Conservation (phyloP, 768 basidiomycete species). For the Amylocystis lapponica region DNA sequence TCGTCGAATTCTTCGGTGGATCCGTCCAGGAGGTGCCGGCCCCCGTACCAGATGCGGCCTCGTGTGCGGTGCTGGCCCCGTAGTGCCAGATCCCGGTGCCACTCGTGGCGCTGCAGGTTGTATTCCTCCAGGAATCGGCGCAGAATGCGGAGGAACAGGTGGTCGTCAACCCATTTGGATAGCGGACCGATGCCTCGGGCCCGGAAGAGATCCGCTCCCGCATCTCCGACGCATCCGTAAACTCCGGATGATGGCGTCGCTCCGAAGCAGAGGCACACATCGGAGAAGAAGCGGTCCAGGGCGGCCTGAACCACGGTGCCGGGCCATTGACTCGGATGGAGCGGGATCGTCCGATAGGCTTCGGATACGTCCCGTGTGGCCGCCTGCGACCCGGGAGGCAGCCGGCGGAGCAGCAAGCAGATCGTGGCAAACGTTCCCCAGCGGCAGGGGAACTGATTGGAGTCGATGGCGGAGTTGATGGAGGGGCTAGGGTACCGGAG, state of each 20-base stretch:
- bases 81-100: background rate
- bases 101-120: slow-evolving; percentile 18
- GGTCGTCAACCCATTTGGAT: slow-evolving; percentile 4
- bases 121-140: slow-evolving; percentile 13
- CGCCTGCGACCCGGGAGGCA: slow-evolving; percentile 33
- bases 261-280: slow-evolving; percentile 5
- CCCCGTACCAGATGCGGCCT: slow-evolving; percentile 17
- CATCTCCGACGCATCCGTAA: slow-evolving; percentile 7
- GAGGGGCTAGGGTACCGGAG: slow-evolving; percentile 11
- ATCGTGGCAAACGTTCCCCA: slow-evolving; percentile 38
- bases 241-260: background rate
- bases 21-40: slow-evolving; percentile 9
- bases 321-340: slow-evolving; percentile 31
- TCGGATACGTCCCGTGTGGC: slow-evolving; percentile 31
- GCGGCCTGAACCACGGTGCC: slow-evolving; percentile 18
- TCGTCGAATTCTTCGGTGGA: slow-evolving; percentile 19
- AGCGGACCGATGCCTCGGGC: slow-evolving; percentile 11
- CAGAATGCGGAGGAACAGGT: slow-evolving; percentile 13
- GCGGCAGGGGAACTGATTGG: slow-evolving; percentile 31
- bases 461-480: slow-evolving; percentile 25
- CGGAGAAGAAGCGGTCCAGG: background rate
- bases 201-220: slow-evolving; percentile 8
- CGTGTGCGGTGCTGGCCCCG: slow-evolving; percentile 8
- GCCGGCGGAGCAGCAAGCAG: slow-evolving; percentile 21
- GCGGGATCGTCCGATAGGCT: slow-evolving; percentile 31